Evolutionary conservation across 306 rosid genomes (phyloP).

Genomic region (Comarum palustre): DNA sequence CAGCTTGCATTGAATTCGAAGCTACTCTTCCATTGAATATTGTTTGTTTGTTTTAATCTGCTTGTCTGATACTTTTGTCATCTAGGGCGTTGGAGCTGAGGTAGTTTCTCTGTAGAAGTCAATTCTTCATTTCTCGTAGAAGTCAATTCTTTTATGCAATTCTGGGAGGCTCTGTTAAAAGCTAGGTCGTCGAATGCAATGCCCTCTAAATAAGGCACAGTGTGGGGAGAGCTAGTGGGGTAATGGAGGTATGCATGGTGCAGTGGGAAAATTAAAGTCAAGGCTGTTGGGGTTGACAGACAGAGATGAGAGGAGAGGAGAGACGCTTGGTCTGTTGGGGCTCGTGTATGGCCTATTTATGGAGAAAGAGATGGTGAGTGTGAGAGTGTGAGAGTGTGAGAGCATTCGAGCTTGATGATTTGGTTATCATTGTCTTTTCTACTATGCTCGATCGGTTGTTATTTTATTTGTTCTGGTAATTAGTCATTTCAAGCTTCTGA

Average conservation of each 20-base stretch:
- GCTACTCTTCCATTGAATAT: neutral
- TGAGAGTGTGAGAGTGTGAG: neutral
- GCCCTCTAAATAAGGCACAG: conserved; percentile 6
- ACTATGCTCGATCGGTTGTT: neutral
- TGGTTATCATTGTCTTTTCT: conserved; percentile 14
- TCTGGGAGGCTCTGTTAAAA: conserved; percentile 7
- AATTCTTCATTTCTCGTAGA: neutral
- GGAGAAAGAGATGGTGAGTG: neutral
- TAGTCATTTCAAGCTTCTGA: neutral
- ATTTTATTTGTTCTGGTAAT: neutral
- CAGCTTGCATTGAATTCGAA: conserved; percentile 4
- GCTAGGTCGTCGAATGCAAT: conserved; percentile 2
- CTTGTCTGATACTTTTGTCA: conserved; percentile 15
- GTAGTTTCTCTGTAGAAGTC: neutral
- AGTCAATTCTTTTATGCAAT: neutral
- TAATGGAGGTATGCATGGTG: neutral
- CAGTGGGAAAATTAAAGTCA: conserved; percentile 5
- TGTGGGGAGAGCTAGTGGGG: conserved; percentile 6
- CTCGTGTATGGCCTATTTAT: neutral
- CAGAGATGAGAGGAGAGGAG: neutral
- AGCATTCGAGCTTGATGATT: conserved; percentile 3
- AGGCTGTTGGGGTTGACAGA: neutral
- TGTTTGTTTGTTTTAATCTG: neutral
- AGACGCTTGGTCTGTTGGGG: conserved; percentile 8
- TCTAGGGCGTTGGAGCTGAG: neutral